phyloP scores from a whole-genome alignment of 768 basidiomycete genomes.

The Calocybe indica region DNA sequence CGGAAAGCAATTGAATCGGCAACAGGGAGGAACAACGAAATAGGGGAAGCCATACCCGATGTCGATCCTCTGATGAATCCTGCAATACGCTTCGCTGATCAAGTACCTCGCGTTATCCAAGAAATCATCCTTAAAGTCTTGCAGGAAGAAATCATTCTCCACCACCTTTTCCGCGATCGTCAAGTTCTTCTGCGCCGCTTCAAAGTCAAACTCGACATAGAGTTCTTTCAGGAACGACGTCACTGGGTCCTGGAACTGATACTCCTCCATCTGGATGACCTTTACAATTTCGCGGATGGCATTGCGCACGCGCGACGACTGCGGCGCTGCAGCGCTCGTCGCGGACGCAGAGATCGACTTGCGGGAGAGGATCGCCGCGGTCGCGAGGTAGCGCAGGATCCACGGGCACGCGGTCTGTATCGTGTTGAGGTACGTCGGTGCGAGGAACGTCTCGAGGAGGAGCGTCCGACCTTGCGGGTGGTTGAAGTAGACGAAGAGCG shows the following conservation, averaged over 20 bases:
- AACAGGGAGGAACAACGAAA: not conserved
- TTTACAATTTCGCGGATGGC: constrained; percentile 90
- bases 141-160: constrained; percentile 90
- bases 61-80: constrained; percentile 91
- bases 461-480: constrained; percentile 87
- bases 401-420: constrained; percentile 95
- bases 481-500: constrained; percentile 97
- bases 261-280: constrained; percentile 74
- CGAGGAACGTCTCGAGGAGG: constrained; percentile 94
- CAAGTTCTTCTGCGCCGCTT: constrained; percentile 84
- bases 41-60: constrained; percentile 52
- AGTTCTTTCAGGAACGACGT: constrained; percentile 92
- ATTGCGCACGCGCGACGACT: constrained; percentile 74
- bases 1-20: not conserved
- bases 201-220: constrained; percentile 95
- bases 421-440: constrained; percentile 95
- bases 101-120: constrained; percentile 95
- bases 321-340: constrained; percentile 26
- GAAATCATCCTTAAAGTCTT: constrained; percentile 88
- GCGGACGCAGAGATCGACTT: constrained; percentile 54
- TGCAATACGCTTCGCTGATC: constrained; percentile 95
- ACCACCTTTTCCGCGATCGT: constrained; percentile 76
- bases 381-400: constrained; percentile 90
- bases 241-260: constrained; percentile 85
- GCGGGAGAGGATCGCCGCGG: constrained; percentile 88